Conservation (phyloP, 305 asterid genomes). For the Petunia hybrid region DNA sequence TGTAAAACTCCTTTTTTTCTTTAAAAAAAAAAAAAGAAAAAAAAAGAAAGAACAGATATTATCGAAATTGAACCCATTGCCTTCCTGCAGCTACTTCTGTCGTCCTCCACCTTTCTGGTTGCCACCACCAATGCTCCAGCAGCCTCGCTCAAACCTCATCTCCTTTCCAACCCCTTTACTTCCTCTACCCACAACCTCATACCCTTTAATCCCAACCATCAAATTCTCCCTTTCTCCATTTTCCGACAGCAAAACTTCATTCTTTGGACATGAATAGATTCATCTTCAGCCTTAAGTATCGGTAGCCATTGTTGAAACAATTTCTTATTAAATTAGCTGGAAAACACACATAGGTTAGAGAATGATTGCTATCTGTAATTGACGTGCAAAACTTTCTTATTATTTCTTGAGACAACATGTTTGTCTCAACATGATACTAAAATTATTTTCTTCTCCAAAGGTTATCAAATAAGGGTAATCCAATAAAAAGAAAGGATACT, state of each 20-base stretch:
- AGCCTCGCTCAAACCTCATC: not conserved
- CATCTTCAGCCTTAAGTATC: not conserved
- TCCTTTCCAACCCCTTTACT: no score
- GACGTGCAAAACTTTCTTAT: not conserved
- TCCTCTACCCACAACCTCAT: no score
- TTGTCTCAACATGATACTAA: no score
- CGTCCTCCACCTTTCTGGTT: not conserved
- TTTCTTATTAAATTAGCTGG: not conserved
- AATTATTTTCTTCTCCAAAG: no score
- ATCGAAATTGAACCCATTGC: conserved; percentile 8
- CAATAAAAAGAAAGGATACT: no score
- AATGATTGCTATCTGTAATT: not conserved
- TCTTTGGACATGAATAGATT: not conserved
- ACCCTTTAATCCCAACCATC: not conserved
- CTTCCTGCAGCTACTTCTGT: not conserved
- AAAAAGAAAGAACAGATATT: not conserved
- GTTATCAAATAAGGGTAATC: no score
- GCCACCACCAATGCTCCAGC: not conserved
- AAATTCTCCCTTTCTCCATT: not conserved
- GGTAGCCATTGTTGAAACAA: not conserved
- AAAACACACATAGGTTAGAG: not conserved
- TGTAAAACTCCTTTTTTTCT: not conserved
- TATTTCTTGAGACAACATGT: no score
- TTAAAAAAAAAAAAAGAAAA: no score
- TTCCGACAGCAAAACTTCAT: conserved; percentile 10